phyloP scores from a whole-genome alignment of 176 grass and related monocot species.

The Aegilops umbellulata region DNA sequence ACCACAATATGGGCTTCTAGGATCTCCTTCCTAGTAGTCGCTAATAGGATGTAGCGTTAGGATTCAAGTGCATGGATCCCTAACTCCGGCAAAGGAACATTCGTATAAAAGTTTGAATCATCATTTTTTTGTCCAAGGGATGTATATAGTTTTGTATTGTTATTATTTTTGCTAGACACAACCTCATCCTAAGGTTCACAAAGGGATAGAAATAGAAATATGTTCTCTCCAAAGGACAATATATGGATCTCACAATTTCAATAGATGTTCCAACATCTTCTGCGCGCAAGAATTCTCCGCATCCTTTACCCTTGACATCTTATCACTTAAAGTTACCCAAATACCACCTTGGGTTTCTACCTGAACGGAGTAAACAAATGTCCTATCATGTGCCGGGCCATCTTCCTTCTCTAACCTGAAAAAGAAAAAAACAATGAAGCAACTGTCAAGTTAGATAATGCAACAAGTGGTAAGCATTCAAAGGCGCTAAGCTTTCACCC shows the following conservation, averaged over 20 bases:
- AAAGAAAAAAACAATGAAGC: not conserved
- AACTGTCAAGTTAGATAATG: not conserved
- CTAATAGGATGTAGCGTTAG: not conserved
- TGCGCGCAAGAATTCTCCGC: conserved; percentile 67
- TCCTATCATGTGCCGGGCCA: conserved; percentile 62
- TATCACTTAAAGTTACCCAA: conserved; percentile 52
- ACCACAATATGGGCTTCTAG: not conserved
- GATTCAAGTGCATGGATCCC: not conserved
- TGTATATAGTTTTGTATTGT: not conserved
- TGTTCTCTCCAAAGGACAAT: not conserved
- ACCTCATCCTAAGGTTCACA: not conserved
- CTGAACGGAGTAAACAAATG: conserved; percentile 69
- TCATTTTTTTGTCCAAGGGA: not conserved
- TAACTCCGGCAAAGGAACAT: not conserved
- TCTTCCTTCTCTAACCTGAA: conserved; percentile 77
- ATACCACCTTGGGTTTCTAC: conserved; percentile 19
- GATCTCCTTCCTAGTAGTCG: not conserved
- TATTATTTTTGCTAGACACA: not conserved
- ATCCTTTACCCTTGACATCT: conserved; percentile 66
- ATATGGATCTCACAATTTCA: conserved; percentile 19
- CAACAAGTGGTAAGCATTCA: not conserved
- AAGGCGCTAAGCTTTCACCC: too few species aligned
- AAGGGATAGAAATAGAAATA: not conserved
- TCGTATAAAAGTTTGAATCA: not conserved
- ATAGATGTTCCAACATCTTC: conserved; percentile 51